Evolutionary conservation across 495 filamentous ascomycete species (phyloP).

Genomic region (Lichina pygmaea): DNA sequence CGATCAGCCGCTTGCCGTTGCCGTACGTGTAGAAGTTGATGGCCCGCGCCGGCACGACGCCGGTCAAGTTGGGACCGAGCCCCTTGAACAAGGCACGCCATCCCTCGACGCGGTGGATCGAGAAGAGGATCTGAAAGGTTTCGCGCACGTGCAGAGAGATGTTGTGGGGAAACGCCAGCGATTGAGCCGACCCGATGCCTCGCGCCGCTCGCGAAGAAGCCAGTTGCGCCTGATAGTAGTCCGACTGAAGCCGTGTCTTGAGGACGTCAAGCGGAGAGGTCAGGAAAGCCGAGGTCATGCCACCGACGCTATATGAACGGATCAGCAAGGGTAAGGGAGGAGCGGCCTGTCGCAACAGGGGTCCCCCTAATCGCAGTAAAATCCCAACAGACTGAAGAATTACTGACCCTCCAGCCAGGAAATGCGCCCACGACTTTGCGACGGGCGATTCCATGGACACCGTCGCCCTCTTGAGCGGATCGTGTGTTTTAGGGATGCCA

Average conservation of each 20-base stretch:
- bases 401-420: slow-evolving; percentile 63
- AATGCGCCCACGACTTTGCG: slow-evolving; percentile 65
- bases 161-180: slow-evolving; percentile 18
- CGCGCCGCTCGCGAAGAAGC: slow-evolving; percentile 17
- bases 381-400: neutral
- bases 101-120: slow-evolving; percentile 53
- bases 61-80: slow-evolving; percentile 62
- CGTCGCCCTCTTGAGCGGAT: slow-evolving; percentile 10
- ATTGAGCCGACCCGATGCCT: slow-evolving; percentile 16
- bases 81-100: slow-evolving; percentile 72
- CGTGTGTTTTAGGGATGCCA: slow-evolving; percentile 17
- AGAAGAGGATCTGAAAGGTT: slow-evolving; percentile 53
- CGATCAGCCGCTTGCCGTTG: slow-evolving; percentile 56
- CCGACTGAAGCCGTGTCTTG: slow-evolving; percentile 71
- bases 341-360: slow-evolving; percentile 1
- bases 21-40: slow-evolving; percentile 83
- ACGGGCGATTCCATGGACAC: slow-evolving; percentile 19
- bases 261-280: slow-evolving; percentile 78
- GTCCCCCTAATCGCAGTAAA: neutral
- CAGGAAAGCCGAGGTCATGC: slow-evolving; percentile 65
- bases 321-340: no score
- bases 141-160: slow-evolving; percentile 38
- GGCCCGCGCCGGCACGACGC: slow-evolving; percentile 61
- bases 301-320: slow-evolving; percentile 31
- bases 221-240: slow-evolving; percentile 58